Base-by-base conservation (phyloP, 208 protist species). In the Trypanosoma cruzi region DNA sequence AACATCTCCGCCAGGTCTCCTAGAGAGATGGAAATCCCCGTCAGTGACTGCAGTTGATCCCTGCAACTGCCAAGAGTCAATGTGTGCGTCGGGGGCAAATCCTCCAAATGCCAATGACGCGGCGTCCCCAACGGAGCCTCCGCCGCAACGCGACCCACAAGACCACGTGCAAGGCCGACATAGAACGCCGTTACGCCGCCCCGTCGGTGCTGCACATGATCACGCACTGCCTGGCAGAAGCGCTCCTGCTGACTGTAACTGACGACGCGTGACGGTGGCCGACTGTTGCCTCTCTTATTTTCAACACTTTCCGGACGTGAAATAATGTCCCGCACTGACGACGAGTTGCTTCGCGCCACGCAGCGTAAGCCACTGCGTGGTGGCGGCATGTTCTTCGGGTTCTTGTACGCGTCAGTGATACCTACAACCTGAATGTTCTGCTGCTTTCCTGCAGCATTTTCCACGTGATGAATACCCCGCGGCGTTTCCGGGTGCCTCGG, bases 371-470 rank as follows among this genome's bases (percentile, higher is more conserved):
- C 78, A 10, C 77, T 71, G 18, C 77, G 84, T 24, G 31, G 29
- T 0, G 61, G 42, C 3, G 42, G 65, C 75, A 95, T 89, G 55
- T 84, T 80, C 48, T 59, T 22, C 2, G 89, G 86, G 50, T 95
- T 80, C 68, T 77, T 79, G 81, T 95, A 95, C 29, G 75, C 77
- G 20, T 73, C 64, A 0, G 86, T 90, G 49, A 95, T 74, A 69
- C 83, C 86, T 6, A 96, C 90, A 14, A 96, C 87, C 71, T 96
- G 87, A 52, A 96, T 72, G 50, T 85, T 56, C 69, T 93, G 90
- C 42, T 62, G 42, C 16, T 72, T 76, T 1, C 73, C 87, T 0
- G 75, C 59, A 1, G 85, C 87, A 49, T 48, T 13, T 26, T 37
- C 65, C 18, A 91, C 53, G 28, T 84, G 66, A 48, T 79, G 80